phyloP scores from a whole-genome alignment of 371 early-diverging fungal species.

The Rhizopus microsporus region DNA sequence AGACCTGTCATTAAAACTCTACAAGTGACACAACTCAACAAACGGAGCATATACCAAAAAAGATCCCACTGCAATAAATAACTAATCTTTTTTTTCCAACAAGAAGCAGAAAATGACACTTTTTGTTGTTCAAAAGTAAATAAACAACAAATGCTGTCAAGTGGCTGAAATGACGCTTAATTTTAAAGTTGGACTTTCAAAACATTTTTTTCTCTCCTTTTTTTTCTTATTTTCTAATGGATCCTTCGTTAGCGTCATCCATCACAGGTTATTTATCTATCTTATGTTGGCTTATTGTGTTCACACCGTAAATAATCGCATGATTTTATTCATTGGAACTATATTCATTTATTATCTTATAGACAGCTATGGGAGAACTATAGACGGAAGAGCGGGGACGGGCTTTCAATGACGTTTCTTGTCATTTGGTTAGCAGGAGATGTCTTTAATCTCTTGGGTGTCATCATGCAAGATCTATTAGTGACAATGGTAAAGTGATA shows the following conservation, averaged over 20 bases:
- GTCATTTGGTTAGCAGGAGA: conserved; percentile 87
- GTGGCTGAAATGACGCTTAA: no score
- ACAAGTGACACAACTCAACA: no score
- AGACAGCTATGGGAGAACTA: conserved; percentile 69
- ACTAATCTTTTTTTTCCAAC: no score
- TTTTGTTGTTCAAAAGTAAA: no score
- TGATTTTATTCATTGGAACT: background rate
- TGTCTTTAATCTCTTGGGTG: conserved; percentile 75
- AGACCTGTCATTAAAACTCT: no score
- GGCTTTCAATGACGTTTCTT: conserved; percentile 70
- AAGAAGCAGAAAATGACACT: no score
- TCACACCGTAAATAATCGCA: conserved; percentile 56
- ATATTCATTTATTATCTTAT: background rate
- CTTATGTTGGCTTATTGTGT: conserved; percentile 63
- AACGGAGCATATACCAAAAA: no score
- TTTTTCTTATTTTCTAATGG: conserved; percentile 17
- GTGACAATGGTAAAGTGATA: conserved; percentile 53
- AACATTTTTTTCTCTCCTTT: conserved; percentile 6
- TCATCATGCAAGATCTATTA: conserved; percentile 72
- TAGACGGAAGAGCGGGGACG: conserved; percentile 58
- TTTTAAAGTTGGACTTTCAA: no score
- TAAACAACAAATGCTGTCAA: no score
- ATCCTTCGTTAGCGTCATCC: conserved; percentile 28
- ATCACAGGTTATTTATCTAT: conserved; percentile 51
- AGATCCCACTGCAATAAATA: no score